These are phyloP conservation scores for Ilyonectria sp. DNA, from an alignment of 2,329 filamentous ascomycete species.

Conservation along the genomic window DNA sequence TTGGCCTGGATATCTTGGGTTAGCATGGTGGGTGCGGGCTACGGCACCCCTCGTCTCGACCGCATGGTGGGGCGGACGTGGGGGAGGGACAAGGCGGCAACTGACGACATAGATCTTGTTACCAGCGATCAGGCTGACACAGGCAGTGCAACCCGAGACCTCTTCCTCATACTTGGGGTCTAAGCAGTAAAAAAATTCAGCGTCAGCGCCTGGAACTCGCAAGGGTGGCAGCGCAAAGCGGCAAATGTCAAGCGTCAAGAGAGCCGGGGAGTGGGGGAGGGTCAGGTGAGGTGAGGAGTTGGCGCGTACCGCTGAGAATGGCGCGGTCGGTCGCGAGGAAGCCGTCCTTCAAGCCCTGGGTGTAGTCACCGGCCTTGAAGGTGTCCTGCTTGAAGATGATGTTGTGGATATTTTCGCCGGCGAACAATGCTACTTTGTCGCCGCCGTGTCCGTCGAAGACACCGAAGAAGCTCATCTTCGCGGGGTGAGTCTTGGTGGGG, in stretches of 20 bases:
- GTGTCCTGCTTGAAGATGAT: conserved; percentile 96
- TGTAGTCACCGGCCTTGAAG: conserved; percentile 91
- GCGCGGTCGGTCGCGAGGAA: conserved; percentile 97
- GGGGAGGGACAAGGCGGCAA: conserved; percentile 50
- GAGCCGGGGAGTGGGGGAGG: conserved; percentile 21
- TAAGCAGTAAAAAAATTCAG: conserved; percentile 56
- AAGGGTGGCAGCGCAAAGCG: conserved; percentile 9
- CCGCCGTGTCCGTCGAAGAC: conserved; percentile 98
- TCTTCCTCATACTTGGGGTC: conserved; percentile 98
- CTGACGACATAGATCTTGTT: conserved; percentile 96
- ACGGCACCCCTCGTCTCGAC: conserved; percentile 32
- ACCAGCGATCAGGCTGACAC: conserved; percentile 88
- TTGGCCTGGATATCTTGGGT: conserved; percentile 78
- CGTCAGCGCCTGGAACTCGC: conserved; percentile 33
- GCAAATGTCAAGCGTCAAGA: neutral
- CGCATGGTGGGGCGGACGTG: conserved; percentile 34
- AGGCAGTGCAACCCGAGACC: conserved; percentile 97
- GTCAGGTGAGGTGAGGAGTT: conserved; percentile 30
- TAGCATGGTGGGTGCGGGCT: conserved; percentile 33
- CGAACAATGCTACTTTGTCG: conserved; percentile 94
- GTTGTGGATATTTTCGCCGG: conserved; percentile 92
- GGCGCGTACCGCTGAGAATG: conserved; percentile 86
- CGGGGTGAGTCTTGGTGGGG: conserved; percentile 75
- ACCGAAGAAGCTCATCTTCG: conserved; percentile 93
- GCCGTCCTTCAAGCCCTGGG: conserved; percentile 96